Conservation (phyloP, 805 yeast genomes). For the Ogataea dorogensis region DNA sequence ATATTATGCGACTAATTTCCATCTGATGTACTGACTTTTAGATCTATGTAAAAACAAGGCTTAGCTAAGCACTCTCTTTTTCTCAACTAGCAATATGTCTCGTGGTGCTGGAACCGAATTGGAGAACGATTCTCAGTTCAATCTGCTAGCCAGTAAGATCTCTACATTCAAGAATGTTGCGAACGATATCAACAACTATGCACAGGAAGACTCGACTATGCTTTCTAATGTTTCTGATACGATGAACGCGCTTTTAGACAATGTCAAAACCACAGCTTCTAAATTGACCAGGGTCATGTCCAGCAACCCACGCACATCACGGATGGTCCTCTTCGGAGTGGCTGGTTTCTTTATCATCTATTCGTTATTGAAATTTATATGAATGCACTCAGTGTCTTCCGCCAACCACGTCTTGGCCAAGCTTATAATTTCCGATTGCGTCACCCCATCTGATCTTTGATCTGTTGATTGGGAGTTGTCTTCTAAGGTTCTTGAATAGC, state of each 20-base stretch:
- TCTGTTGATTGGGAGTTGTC: conserved; percentile 89
- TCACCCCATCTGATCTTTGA: conserved; percentile 94
- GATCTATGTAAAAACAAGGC: neutral
- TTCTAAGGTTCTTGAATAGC: conserved; percentile 79
- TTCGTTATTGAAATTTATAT: conserved; percentile 49
- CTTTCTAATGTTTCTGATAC: conserved; percentile 46
- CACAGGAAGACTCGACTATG: conserved; percentile 49
- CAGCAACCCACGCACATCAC: conserved; percentile 58
- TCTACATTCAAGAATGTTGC: conserved; percentile 64
- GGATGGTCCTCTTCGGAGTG: conserved; percentile 58
- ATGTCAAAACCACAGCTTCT: conserved; percentile 50
- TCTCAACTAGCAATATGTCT: conserved; percentile 25
- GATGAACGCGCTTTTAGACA: conserved; percentile 46
- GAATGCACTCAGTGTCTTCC: conserved; percentile 31
- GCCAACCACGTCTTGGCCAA: conserved; percentile 75
- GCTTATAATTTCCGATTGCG: conserved; percentile 83
- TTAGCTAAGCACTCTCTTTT: conserved; percentile 7
- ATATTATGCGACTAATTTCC: conserved; percentile 36
- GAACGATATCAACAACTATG: conserved; percentile 63
- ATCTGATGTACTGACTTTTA: conserved; percentile 18
- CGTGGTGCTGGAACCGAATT: conserved; percentile 31
- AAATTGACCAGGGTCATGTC: conserved; percentile 54
- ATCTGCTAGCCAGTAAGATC: conserved; percentile 62
- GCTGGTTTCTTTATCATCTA: conserved; percentile 55
- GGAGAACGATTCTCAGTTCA: conserved; percentile 62